These are phyloP conservation scores for Xylariales sp. DNA, from an alignment of 2,329 filamentous ascomycete genomes.

Conservation along the genomic window DNA sequence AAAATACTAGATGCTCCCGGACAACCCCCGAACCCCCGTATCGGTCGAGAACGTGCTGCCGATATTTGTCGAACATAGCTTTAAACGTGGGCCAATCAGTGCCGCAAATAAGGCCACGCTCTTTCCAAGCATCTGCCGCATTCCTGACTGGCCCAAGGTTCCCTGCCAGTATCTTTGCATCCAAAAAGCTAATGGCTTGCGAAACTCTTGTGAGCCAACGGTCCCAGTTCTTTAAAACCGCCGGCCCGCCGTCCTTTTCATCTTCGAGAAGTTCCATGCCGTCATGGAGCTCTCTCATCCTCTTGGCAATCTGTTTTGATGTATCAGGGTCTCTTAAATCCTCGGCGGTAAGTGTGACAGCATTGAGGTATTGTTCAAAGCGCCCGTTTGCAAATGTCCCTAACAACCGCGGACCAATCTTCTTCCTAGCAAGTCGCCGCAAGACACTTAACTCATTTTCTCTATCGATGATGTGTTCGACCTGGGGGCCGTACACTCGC, in stretches of 20 bases:
- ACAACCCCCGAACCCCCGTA: constrained; percentile 77
- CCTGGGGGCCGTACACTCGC: constrained; percentile 93
- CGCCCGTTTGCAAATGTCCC: constrained; percentile 95
- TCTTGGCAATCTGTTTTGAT: constrained; percentile 93
- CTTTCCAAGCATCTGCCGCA: constrained; percentile 68
- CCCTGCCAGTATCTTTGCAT: constrained; percentile 66
- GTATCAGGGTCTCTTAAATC: constrained; percentile 85
- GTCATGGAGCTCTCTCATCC: constrained; percentile 95
- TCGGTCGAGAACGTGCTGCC: constrained; percentile 75
- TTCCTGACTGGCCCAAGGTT: constrained; percentile 46
- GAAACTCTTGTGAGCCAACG: constrained; percentile 80
- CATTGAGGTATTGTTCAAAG: constrained; percentile 94
- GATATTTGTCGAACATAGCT: constrained; percentile 79
- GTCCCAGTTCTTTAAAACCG: constrained; percentile 94
- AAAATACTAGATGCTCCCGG: constrained; percentile 84
- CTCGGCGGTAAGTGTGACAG: constrained; percentile 78
- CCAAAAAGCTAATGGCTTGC: constrained; percentile 67
- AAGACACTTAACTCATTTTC: constrained; percentile 90
- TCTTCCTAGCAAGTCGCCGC: constrained; percentile 86
- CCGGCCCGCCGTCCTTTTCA: constrained; percentile 82
- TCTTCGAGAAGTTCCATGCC: constrained; percentile 86
- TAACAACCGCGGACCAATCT: constrained; percentile 89
- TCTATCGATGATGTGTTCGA: constrained; percentile 94
- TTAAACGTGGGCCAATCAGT: constrained; percentile 85
- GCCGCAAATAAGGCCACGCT: constrained; percentile 82